A percentile compares a stretch with the other conserved stretches of the same genome.
phyloP scores from a whole-genome alignment of 371 early-diverging fungal genomes.

The Mortierella sp. region DNA sequence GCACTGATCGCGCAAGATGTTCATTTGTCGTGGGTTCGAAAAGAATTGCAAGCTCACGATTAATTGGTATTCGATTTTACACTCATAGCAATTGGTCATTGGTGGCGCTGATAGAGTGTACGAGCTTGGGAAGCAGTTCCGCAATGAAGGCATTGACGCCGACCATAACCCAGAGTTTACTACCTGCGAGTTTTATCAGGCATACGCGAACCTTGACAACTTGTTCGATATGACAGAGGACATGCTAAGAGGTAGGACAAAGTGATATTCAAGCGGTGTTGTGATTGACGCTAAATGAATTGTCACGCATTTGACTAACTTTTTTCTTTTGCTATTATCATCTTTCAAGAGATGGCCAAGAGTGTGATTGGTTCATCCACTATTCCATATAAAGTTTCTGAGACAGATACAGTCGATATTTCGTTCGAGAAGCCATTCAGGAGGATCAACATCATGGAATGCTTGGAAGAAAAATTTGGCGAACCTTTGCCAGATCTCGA shows the following conservation, averaged over 20 bases:
- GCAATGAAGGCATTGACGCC: slow-evolving; percentile 98
- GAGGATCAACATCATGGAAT: slow-evolving; percentile 84
- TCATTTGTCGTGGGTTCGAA: no score
- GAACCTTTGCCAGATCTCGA: slow-evolving; percentile 69
- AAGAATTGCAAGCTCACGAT: not conserved
- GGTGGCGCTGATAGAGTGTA: slow-evolving; percentile 97
- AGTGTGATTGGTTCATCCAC: slow-evolving; percentile 84
- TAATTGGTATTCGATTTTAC: not conserved
- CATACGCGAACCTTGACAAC: slow-evolving; percentile 90
- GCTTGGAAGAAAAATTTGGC: slow-evolving; percentile 70
- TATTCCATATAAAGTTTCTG: slow-evolving; percentile 75
- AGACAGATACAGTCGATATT: slow-evolving; percentile 62
- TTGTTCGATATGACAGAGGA: slow-evolving; percentile 91
- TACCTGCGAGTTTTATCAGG: slow-evolving; percentile 97
- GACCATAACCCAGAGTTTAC: slow-evolving; percentile 99
- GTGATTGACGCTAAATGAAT: no score
- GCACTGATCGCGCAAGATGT: not conserved
- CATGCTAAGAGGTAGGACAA: slow-evolving; percentile 69
- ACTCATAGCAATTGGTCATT: slow-evolving; percentile 86
- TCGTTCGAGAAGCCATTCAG: slow-evolving; percentile 86
- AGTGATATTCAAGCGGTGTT: no score
- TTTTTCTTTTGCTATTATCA: not conserved
- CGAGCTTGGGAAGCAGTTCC: slow-evolving; percentile 97
- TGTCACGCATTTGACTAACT: not conserved
- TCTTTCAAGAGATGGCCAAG: slow-evolving; percentile 84